Base-by-base conservation (phyloP, 2,329 filamentous ascomycete genomes). In the Aspergillus sp. region DNA sequence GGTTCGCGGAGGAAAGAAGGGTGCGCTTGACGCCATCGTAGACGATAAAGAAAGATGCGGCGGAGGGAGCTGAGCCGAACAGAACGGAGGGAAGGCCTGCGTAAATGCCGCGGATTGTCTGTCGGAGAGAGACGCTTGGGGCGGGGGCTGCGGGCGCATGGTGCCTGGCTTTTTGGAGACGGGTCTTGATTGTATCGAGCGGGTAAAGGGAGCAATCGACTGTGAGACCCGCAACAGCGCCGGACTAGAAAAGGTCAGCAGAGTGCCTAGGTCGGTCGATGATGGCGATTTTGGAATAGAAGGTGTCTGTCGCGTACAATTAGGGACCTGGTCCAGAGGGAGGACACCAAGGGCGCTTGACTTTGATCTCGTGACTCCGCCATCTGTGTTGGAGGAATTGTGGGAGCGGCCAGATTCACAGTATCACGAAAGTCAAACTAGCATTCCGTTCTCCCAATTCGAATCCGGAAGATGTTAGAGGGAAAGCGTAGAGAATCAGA, bases 181-280 rank as follows among this genome's bases (percentile, higher is more conserved):
- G 92, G 44, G 96, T 99, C 80, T 99, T 99, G 72, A 99, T 88
- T 0, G 95, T 99, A 84, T 99, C 96, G 82, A 99, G 91, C 0
- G 95, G 95, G 81, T 90, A 99, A 72, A 99, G 90, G 56, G 92
- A 92, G 70, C 96, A 88, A 84, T 99, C 95, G 76, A 98, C 95
- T 14, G 93, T 96, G 48, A 95, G 95, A 72, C 95, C 95, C 65
- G 95, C 95, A 65, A 97, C 80, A 70, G 88, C 95, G 75, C 95
- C 95, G 66, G 95, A 91, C 82, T 89, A 68, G 35, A 5, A 17
- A 41, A 14, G 14, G 6, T 15, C 8, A 17, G 24, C 21, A 55
- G 37, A 19, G 17, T 17, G 35, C 35, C 17, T 44, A 15, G 31
- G 31, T 50, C 17, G 50, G 46, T 24, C 6, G 19, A 23, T 23